Evolutionary conservation across 345 rosid species (phyloP), one percentile per base, ranked within the genome.

Genomic region (Eucalyptus cladocalyx): DNA sequence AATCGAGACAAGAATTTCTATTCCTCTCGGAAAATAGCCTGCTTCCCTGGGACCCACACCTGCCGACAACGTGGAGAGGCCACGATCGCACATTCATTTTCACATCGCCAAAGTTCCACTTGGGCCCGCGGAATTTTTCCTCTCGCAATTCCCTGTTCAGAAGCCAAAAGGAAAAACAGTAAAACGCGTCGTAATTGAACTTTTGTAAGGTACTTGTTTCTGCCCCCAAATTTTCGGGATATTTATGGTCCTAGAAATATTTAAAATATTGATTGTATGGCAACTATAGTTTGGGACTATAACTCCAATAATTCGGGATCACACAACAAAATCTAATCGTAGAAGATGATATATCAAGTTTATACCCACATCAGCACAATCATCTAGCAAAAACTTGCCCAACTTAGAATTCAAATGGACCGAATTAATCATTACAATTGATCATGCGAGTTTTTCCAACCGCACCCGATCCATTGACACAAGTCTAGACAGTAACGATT

Each of bases 281-380:
- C 4, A 34, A 69, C 7, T 32, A 34, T 34, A 34, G 24, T 18
- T 18, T 37, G 40, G 26, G 43, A 69, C 26, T 69, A 9, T 34
- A 34, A 69, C 13, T 72, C 14, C 1, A 3, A 72, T 18, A 23
- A 72, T 10, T 72, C 1, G 3, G 3, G 4, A 72, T 19, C 8
- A 19, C 1, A 0, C 2, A 2, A 72, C 1, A 3, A 37, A 76
- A 37, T 3, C 5, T 19, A 10, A 37, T 24, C 3, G 0, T 1
- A 21, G 3, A 72, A 19, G 47, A 72, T 6, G 8, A 37, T 19
- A 6, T 4, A 40, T 10, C 45, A 19, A 19, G 5, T 11, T 19
- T 19, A 13, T 14, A 5, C 23, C 2, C 24, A 10, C 42, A 34
- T 34, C 7, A 5, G 4, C 80, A 18, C 43, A 9, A 13, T 69